These are phyloP conservation scores for Cutaneotrichosporon dermatis DNA, from an alignment of 1,284 basidiomycete species.

Conservation along the genomic window DNA sequence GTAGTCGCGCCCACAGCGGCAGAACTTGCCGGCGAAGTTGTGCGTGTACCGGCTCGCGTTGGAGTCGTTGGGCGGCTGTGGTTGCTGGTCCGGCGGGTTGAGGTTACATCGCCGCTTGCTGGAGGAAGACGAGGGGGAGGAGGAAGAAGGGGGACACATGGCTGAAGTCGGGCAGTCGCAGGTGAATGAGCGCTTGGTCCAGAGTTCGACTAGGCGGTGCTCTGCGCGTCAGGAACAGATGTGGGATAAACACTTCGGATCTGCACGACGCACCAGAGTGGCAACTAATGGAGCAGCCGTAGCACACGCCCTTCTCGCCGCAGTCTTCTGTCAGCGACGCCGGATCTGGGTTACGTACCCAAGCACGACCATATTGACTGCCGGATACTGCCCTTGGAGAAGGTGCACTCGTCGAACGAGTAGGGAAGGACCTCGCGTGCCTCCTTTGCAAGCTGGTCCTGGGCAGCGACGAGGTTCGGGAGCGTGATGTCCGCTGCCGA, in stretches of 20 bases:
- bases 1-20: slow-evolving; percentile 46
- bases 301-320: slow-evolving; percentile 41
- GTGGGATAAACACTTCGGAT: not conserved
- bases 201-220: slow-evolving; percentile 47
- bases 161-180: slow-evolving; percentile 48
- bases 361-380: slow-evolving; percentile 47
- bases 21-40: slow-evolving; percentile 45
- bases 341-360: slow-evolving; percentile 24
- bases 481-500: slow-evolving; percentile 40
- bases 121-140: not conserved
- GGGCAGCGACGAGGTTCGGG: slow-evolving; percentile 35
- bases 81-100: slow-evolving; percentile 32
- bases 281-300: slow-evolving; percentile 48
- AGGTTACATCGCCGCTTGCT: slow-evolving; percentile 28
- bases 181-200: slow-evolving; percentile 41
- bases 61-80: slow-evolving; percentile 30
- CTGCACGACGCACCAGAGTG: slow-evolving; percentile 37
- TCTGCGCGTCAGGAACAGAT: slow-evolving; percentile 25
- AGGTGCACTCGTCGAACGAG: slow-evolving; percentile 46
- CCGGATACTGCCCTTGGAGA: slow-evolving; percentile 35
- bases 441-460: slow-evolving; percentile 39
- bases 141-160: slow-evolving; percentile 13
- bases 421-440: slow-evolving; percentile 45
- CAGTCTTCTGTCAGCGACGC: slow-evolving; percentile 26
- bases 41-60: slow-evolving; percentile 33